Percentiles rank a stretch among this genome's conserved stretches.
Evolutionary conservation across 2,329 filamentous ascomycete species (phyloP).

Genomic region (Claviceps capensis): DNA sequence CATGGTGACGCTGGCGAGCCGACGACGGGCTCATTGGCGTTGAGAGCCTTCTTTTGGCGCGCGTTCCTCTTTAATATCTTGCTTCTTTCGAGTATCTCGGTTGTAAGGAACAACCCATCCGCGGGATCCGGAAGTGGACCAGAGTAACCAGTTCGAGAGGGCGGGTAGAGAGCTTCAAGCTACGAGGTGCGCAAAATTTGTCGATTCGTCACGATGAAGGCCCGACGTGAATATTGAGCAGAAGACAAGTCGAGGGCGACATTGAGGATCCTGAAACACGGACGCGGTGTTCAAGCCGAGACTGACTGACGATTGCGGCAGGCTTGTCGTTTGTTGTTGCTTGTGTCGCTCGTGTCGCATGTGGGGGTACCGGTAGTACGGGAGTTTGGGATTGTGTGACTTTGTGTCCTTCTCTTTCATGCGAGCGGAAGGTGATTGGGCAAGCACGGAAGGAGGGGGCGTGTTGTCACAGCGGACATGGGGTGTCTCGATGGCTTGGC

Average conservation of each 20-base stretch:
- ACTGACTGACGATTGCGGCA: background rate
- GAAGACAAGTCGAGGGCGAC: background rate
- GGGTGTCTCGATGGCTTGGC: too few species aligned
- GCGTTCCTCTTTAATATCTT: background rate
- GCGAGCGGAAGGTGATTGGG: too few species aligned
- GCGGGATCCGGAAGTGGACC: background rate
- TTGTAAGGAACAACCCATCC: background rate
- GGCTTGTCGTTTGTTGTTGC: slow-evolving; percentile 1
- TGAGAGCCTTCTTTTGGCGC: background rate
- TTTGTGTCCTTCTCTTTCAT: too few species aligned
- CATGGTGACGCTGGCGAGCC: slow-evolving; percentile 20
- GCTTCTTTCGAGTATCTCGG: background rate
- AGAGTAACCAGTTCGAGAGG: background rate
- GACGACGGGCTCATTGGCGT: slow-evolving; percentile 18
- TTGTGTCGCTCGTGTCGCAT: slow-evolving; percentile 1
- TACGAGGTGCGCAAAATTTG: background rate
- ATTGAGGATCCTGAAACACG: background rate
- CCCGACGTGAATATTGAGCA: background rate
- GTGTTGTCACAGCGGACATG: too few species aligned
- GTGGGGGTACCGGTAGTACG: too few species aligned
- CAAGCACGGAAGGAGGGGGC: too few species aligned
- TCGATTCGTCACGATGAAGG: background rate
- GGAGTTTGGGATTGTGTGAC: too few species aligned
- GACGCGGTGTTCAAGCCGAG: background rate
- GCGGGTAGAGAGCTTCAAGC: background rate